Conservation (phyloP, 2,329 filamentous ascomycete genomes). For the Xylaria sp. region DNA sequence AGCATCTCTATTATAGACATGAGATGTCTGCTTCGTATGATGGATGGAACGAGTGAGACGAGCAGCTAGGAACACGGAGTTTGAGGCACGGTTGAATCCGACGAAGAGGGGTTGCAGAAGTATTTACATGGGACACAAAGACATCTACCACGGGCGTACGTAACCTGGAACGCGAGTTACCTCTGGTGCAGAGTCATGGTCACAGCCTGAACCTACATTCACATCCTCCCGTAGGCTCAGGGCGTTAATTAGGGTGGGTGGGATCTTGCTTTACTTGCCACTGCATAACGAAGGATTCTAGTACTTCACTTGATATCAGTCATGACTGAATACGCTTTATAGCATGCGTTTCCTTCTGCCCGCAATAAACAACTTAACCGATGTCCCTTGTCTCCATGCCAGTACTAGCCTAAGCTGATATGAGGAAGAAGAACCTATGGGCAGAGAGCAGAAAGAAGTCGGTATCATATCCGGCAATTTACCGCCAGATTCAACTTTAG, state of each 20-base stretch:
- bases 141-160: neutral
- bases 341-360: too few species aligned
- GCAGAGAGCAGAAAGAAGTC: too few species aligned
- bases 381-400: too few species aligned
- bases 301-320: too few species aligned
- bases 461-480: too few species aligned
- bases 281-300: too few species aligned
- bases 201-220: neutral
- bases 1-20: neutral
- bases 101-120: neutral
- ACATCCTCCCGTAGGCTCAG: neutral
- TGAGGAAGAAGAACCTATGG: too few species aligned
- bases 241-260: conserved; percentile 9
- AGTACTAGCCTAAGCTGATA: too few species aligned
- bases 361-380: too few species aligned
- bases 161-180: neutral
- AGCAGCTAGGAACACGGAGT: neutral
- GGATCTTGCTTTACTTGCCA: too few species aligned
- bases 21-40: neutral
- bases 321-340: too few species aligned
- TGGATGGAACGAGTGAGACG: neutral
- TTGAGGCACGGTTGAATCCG: conserved; percentile 10
- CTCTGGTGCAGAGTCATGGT: neutral
- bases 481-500: neutral
- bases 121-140: neutral